A percentile compares a stretch with the other conserved stretches of the same genome.
These are phyloP conservation scores for Penicillium pancosmium DNA, from an alignment of 495 filamentous ascomycete genomes.

Conservation along the genomic window DNA sequence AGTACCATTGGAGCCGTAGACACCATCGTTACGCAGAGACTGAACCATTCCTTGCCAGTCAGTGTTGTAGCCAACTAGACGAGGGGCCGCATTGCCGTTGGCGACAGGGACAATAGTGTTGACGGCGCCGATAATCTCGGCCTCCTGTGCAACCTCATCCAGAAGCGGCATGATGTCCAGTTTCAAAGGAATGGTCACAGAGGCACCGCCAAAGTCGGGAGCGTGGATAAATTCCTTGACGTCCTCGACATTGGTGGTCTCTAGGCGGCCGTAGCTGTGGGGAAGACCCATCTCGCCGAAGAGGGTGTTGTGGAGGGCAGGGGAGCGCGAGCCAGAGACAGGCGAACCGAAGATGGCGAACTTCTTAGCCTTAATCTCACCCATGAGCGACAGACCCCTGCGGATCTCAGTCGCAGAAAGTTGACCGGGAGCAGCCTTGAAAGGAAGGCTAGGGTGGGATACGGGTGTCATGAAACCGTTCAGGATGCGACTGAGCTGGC, in stretches of 20 bases:
- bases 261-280: slow-evolving; percentile 79
- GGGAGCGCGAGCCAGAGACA: slow-evolving; percentile 77
- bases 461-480: slow-evolving; percentile 96
- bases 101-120: slow-evolving; percentile 80
- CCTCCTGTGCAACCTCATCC: slow-evolving; percentile 78
- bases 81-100: slow-evolving; percentile 41
- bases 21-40: slow-evolving; percentile 73
- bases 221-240: slow-evolving; percentile 68
- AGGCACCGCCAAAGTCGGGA: slow-evolving; percentile 84
- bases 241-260: slow-evolving; percentile 69
- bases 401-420: slow-evolving; percentile 91
- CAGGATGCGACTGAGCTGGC: slow-evolving; percentile 86
- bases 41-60: slow-evolving; percentile 94
- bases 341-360: slow-evolving; percentile 91
- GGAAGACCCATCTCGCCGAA: slow-evolving; percentile 81
- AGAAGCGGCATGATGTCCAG: slow-evolving; percentile 81
- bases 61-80: slow-evolving; percentile 84
- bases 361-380: slow-evolving; percentile 72
- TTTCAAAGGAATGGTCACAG: slow-evolving; percentile 95
- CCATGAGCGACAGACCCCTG: slow-evolving; percentile 72
- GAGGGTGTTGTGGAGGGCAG: slow-evolving; percentile 85
- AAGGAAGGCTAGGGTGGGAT: slow-evolving; percentile 83
- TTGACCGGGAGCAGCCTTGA: slow-evolving; percentile 94
- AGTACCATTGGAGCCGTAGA: slow-evolving; percentile 45
- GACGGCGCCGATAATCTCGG: slow-evolving; percentile 83